A percentile compares a stretch with the other conserved stretches of the same genome.
Evolutionary conservation across 179 eudicot genomes (phyloP).

Genomic region (Spinacia oleracea): DNA sequence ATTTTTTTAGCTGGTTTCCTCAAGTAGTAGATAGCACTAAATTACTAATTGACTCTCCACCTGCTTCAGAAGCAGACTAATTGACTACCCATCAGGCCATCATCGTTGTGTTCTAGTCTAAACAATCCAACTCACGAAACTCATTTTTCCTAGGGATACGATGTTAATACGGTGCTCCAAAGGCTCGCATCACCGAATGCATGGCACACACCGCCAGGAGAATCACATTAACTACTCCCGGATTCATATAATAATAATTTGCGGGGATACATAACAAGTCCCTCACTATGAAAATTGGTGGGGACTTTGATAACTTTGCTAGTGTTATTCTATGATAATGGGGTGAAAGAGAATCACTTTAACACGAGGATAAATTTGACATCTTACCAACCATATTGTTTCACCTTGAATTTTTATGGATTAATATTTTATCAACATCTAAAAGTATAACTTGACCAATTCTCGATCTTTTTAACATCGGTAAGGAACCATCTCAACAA

Average conservation of each 20-base stretch:
- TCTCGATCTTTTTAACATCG: neutral
- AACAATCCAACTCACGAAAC: constrained; percentile 1
- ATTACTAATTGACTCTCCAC: constrained; percentile 9
- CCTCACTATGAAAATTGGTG: neutral
- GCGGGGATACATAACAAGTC: neutral
- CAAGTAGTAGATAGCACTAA: constrained; percentile 4
- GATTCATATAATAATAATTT: neutral
- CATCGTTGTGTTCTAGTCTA: neutral
- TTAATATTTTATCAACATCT: neutral
- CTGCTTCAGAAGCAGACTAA: constrained; percentile 18
- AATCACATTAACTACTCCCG: neutral
- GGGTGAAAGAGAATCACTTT: constrained; percentile 9
- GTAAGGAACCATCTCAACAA: neutral
- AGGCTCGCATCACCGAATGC: no score
- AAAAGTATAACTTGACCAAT: constrained; percentile 15
- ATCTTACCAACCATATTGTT: neutral
- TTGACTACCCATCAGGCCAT: constrained; percentile 21
- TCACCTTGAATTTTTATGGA: neutral
- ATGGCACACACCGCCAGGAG: neutral
- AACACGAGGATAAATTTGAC: constrained; percentile 16
- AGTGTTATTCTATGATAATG: neutral
- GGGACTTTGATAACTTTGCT: neutral
- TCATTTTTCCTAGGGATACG: constrained; percentile 3
- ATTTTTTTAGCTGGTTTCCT: constrained; percentile 27
- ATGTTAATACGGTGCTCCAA: neutral